Base-by-base conservation (phyloP, 1,139 yeast species). In the Pichia sp. region DNA sequence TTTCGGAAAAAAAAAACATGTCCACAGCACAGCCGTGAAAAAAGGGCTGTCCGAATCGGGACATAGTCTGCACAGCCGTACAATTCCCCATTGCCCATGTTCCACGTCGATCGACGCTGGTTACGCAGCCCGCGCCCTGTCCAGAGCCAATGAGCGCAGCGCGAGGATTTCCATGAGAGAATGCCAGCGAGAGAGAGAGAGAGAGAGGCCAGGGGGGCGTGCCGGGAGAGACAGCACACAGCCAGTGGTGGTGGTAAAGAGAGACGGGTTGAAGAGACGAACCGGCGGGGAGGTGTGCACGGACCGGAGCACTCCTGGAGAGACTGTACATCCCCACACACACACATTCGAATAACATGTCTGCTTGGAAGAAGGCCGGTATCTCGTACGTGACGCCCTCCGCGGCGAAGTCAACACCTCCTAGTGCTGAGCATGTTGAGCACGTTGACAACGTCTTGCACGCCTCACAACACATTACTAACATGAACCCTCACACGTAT, bases 311-410 rank as follows among this genome's bases (percentile, higher is more conserved):
- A 18, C n/a, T 16, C 18, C 19, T 13, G 37, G 37, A 13, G 12
- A 30, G 34, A 31, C 16, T 10, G 7, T 13, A n/a, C 36, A 34
- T 16, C 18, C 13, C 37, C 39, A 28, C 26, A 43, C 46, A 43
- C n/a, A 16, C 22, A 22, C 43, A 8, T 16, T 9, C n/a, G 22
- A 43, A 26, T 12, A 43, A 30, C 26, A 47, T 83, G 88, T 79
- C 89, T 69, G 79, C 69, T 61, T 84, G 87, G 86, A 85, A 85
- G 79, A 87, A 85, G 78, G 93, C 91, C 65, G 95, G 95, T 67
- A 80, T 85, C 68, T 79, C 91, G 71, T 78, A 74, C 53, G 76
- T 72, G 28, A 25, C 8, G 19, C 26, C 18, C 39, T n/a, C 13
- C 8, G 28, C 19, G 12, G 39, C n/a, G n/a, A n/a, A n/a, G n/a